Conservation (phyloP, 257 asterid species). For the Solanum arcanum region DNA sequence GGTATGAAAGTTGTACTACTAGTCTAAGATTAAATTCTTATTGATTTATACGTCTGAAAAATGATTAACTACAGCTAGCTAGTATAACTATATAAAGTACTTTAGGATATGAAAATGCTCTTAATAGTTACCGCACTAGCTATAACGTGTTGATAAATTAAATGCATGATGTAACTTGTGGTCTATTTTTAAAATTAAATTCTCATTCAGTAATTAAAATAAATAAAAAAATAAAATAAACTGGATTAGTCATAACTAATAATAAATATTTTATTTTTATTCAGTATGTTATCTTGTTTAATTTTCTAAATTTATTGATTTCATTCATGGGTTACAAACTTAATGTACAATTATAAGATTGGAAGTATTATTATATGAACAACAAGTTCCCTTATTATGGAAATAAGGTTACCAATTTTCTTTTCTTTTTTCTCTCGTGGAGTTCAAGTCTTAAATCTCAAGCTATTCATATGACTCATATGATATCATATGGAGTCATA, state of each 20-base stretch:
- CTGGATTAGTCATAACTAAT: neutral
- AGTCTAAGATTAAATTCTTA: neutral
- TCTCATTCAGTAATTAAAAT: neutral
- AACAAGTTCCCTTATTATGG: no score
- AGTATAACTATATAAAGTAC: neutral
- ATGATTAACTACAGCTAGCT: neutral
- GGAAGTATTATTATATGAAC: neutral
- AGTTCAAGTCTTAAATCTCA: no score
- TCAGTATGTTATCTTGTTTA: no score
- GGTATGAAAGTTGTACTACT: neutral
- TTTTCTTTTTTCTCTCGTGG: neutral
- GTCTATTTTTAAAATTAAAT: neutral
- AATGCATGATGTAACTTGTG: neutral
- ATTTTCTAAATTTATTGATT: neutral
- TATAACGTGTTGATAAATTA: neutral
- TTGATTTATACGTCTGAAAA: neutral
- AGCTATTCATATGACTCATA: no score
- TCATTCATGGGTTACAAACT: neutral
- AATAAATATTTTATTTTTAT: no score
- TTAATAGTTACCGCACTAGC: neutral
- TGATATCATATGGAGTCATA: neutral
- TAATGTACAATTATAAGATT: neutral
- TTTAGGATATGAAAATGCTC: neutral
- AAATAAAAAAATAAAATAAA: neutral
- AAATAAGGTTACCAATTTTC: neutral